Percentiles rank a stretch among this genome's conserved stretches.
phyloP scores from a whole-genome alignment of 2,329 filamentous ascomycete genomes.

The Paramyrothecium roridum region DNA sequence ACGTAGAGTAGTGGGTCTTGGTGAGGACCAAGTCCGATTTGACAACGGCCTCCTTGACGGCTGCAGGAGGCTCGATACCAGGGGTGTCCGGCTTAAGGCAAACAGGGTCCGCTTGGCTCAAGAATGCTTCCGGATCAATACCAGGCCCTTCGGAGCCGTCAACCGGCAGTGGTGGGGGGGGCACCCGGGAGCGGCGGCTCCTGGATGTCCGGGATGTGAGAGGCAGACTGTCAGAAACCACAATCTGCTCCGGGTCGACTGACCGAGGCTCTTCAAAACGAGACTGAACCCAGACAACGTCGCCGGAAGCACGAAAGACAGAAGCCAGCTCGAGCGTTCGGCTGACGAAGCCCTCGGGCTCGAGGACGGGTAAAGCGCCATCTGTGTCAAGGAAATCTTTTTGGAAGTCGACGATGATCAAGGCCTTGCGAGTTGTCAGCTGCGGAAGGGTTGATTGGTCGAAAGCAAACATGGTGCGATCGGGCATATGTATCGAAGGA shows the following conservation, averaged over 20 bases:
- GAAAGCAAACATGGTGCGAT: conserved; percentile 49
- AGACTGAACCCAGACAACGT: conserved; percentile 82
- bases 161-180: conserved; percentile 1
- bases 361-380: conserved; percentile 64
- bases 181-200: conserved; percentile 10
- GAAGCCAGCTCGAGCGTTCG: conserved; percentile 64
- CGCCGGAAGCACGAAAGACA: conserved; percentile 67
- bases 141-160: conserved; percentile 1
- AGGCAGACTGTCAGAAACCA: conserved; percentile 34
- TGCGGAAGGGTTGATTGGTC: conserved; percentile 53
- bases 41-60: conserved; percentile 40
- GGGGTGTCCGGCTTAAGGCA: conserved; percentile 42
- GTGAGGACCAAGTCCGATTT: conserved; percentile 48
- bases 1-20: conserved; percentile 87
- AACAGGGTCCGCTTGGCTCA: conserved; percentile 35
- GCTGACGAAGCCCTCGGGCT: conserved; percentile 63
- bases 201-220: conserved; percentile 4
- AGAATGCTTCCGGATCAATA: conserved; percentile 41
- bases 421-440: conserved; percentile 60
- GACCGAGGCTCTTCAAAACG: conserved; percentile 64
- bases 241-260: conserved; percentile 49
- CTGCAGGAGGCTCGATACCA: conserved; percentile 42
- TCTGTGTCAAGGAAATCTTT: conserved; percentile 77
- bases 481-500: background rate
- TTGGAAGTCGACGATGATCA: conserved; percentile 84